Percentiles rank a stretch among this genome's conserved stretches.
phyloP scores from a whole-genome alignment of 306 rosid genomes.

The Citrullus mucosospermus region DNA sequence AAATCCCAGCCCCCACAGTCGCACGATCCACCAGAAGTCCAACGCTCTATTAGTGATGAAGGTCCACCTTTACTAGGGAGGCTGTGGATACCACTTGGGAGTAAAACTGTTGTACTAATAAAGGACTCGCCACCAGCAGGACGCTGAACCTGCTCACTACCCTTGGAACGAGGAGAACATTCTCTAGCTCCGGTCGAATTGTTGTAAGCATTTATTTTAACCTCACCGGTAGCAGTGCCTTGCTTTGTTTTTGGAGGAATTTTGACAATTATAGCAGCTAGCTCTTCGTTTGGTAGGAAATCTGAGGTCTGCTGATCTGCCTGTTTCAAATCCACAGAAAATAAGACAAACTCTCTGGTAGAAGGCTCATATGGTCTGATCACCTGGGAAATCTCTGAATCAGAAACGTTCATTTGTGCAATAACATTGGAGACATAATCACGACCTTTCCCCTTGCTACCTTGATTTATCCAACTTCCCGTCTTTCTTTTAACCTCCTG shows the following conservation, averaged over 20 bases:
- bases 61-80: conserved; percentile 93
- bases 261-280: conserved; percentile 74
- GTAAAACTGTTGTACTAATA: conserved; percentile 53
- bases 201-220: conserved; percentile 12
- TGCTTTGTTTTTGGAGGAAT: conserved; percentile 27
- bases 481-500: conserved; percentile 66
- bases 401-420: conserved; percentile 85
- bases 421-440: conserved; percentile 53
- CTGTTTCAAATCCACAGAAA: conserved; percentile 51
- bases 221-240: conserved; percentile 11
- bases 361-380: conserved; percentile 22
- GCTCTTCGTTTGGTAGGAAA: conserved; percentile 70
- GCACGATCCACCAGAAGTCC: conserved; percentile 88
- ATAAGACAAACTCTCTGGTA: conserved; percentile 60
- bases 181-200: conserved; percentile 18
- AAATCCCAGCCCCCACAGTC: conserved; percentile 99
- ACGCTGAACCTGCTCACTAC: conserved; percentile 6
- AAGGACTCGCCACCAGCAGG: conserved; percentile 14
- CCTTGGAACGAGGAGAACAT: conserved; percentile 13
- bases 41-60: conserved; percentile 82
- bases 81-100: conserved; percentile 84
- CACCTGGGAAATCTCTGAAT: conserved; percentile 29
- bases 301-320: conserved; percentile 41
- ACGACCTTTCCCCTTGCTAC: conserved; percentile 49
- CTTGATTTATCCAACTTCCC: conserved; percentile 67